These are phyloP conservation scores for Sphagnum fallax DNA, from an alignment of 228 moss, liverwort and hornwort species.

Conservation along the genomic window DNA sequence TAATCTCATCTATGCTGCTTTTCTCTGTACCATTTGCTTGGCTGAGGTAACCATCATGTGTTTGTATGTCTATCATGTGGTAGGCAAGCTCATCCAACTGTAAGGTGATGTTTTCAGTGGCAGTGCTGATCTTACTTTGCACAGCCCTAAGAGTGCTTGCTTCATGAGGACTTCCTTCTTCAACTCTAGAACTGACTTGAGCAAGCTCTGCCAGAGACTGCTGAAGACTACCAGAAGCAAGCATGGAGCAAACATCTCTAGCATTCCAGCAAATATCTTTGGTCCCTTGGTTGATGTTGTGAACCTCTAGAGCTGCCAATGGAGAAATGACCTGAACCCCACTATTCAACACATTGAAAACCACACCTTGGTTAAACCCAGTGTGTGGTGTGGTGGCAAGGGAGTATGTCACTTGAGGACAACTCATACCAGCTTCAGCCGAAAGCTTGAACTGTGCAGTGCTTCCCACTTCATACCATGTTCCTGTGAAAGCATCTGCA, in stretches of 20 bases:
- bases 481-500: slow-evolving; percentile 37
- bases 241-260: slow-evolving; percentile 32
- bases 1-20: slow-evolving; percentile 28
- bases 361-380: slow-evolving; percentile 5
- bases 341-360: slow-evolving; percentile 24
- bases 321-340: slow-evolving; percentile 34
- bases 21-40: slow-evolving; percentile 30
- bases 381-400: slow-evolving; percentile 11
- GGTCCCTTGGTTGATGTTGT: slow-evolving; percentile 34
- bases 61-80: slow-evolving; percentile 46
- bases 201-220: slow-evolving; percentile 44
- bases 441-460: slow-evolving; percentile 64
- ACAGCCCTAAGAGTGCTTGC: slow-evolving; percentile 22
- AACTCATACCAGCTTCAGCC: slow-evolving; percentile 44
- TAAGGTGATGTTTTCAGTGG: slow-evolving; percentile 21
- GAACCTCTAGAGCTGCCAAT: slow-evolving; percentile 31
- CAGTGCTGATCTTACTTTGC: slow-evolving; percentile 17
- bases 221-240: slow-evolving; percentile 25
- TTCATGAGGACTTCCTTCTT: slow-evolving; percentile 16
- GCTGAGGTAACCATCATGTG: slow-evolving; percentile 37
- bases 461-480: slow-evolving; percentile 72
- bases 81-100: slow-evolving; percentile 42
- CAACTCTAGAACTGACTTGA: slow-evolving; percentile 8
- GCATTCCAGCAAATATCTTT: slow-evolving; percentile 36
- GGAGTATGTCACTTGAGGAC: slow-evolving; percentile 42